phyloP scores from a whole-genome alignment of 345 rosid species.

The Kandelia obovata region DNA sequence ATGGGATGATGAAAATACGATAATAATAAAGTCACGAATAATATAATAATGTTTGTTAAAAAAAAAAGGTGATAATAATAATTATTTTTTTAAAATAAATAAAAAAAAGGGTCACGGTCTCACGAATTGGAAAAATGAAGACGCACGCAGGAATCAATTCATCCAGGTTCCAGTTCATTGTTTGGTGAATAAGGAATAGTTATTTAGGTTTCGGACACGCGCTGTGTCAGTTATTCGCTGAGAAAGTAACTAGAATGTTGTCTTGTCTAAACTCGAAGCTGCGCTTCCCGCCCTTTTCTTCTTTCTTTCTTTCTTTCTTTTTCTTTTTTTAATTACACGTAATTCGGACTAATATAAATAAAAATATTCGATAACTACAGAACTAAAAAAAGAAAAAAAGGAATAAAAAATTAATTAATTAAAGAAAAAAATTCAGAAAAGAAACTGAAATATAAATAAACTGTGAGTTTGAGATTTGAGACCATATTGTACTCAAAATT shows the following conservation, averaged over 20 bases:
- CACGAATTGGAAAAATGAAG: neutral
- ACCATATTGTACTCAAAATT: no score
- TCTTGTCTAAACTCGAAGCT: constrained; percentile 20
- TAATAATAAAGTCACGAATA: neutral
- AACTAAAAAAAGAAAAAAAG: neutral
- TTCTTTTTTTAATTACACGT: neutral
- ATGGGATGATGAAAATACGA: neutral
- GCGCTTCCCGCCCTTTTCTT: neutral
- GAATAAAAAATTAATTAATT: no score
- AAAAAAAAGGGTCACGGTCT: neutral
- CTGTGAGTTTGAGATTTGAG: no score
- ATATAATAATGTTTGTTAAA: no score
- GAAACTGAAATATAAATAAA: no score
- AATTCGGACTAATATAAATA: neutral
- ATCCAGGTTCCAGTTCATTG: no score
- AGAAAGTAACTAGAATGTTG: constrained; percentile 1
- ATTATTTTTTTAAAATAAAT: neutral
- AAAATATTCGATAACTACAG: neutral
- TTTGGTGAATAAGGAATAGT: no score
- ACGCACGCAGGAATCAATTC: no score
- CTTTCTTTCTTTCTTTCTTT: neutral
- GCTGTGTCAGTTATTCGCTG: no score
- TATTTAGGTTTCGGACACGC: no score
- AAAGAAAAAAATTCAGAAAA: no score
- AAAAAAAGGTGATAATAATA: neutral